Evolutionary conservation across 2,329 filamentous ascomycete species (phyloP).

Genomic region (Nemania sp.): DNA sequence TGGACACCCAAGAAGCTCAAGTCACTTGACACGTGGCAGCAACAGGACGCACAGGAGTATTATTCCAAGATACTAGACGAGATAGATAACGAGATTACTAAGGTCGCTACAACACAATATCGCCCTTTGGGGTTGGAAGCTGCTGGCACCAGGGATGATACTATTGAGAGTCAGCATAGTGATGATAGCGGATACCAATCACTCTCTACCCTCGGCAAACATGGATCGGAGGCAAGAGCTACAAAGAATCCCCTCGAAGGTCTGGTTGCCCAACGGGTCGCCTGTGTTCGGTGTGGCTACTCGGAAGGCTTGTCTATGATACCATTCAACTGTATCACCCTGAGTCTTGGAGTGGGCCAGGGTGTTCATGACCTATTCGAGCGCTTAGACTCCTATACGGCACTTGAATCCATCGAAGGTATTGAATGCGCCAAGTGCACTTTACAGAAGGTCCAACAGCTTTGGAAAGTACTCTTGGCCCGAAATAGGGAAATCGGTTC

Average conservation of each 20-base stretch:
- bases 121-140: constrained; percentile 47
- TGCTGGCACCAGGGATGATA: constrained; percentile 47
- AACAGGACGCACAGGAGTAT: constrained; percentile 98
- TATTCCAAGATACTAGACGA: constrained; percentile 87
- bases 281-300: constrained; percentile 82
- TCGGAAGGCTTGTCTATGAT: constrained; percentile 88
- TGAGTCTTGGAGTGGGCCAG: constrained; percentile 71
- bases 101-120: constrained; percentile 45
- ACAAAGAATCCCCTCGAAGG: constrained; percentile 83
- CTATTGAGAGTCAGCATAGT: constrained; percentile 52
- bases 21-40: constrained; percentile 92
- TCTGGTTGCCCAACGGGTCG: constrained; percentile 82
- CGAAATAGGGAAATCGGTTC: constrained; percentile 41
- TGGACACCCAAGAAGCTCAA: constrained; percentile 84
- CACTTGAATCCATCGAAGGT: constrained; percentile 81
- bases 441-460: constrained; percentile 59
- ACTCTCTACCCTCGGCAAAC: constrained; percentile 43
- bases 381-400: constrained; percentile 81
- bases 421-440: constrained; percentile 94
- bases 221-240: constrained; percentile 41
- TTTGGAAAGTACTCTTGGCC: constrained; percentile 53
- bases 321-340: constrained; percentile 90
- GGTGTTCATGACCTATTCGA: constrained; percentile 72
- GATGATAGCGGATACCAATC: constrained; percentile 63
- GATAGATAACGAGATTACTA: constrained; percentile 74